phyloP scores from a whole-genome alignment of 2,329 filamentous ascomycete genomes.

The Coniochaeta pulveracea region DNA sequence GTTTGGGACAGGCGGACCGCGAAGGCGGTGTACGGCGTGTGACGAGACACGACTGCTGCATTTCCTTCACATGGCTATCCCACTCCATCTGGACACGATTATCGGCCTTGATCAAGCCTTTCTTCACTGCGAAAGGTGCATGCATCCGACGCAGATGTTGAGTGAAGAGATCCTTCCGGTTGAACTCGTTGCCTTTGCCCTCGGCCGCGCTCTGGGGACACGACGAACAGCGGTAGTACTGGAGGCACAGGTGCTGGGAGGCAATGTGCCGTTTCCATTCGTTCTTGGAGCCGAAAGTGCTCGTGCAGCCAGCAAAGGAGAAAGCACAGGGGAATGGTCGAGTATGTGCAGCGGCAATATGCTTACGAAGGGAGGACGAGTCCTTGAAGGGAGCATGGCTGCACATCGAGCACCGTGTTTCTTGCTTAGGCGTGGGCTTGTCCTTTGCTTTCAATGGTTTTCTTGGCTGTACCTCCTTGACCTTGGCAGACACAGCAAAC shows the following conservation, averaged over 20 bases:
- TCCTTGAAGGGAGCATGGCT: constrained; percentile 57
- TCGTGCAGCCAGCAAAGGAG: constrained; percentile 69
- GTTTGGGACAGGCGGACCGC: constrained; percentile 57
- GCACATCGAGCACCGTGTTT: constrained; percentile 49
- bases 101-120: constrained; percentile 44
- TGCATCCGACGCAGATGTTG: constrained; percentile 96
- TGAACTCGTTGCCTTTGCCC: constrained; percentile 62
- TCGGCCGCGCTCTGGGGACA: constrained; percentile 43
- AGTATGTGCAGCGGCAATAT: constrained; percentile 57
- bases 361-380: constrained; percentile 53
- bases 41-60: constrained; percentile 65
- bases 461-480: not conserved
- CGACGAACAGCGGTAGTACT: constrained; percentile 52
- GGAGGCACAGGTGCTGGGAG: constrained; percentile 72
- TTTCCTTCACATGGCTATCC: constrained; percentile 55
- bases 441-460: constrained; percentile 14
- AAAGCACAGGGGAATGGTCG: constrained; percentile 79
- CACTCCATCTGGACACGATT: constrained; percentile 49
- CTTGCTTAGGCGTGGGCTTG: constrained; percentile 39
- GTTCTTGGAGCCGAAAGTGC: constrained; percentile 85
- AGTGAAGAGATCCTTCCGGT: constrained; percentile 90
- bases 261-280: constrained; percentile 95
- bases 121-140: constrained; percentile 53
- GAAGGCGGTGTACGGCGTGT: constrained; percentile 58
- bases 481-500: constrained; percentile 14